Base-by-base conservation (phyloP, 2,329 filamentous ascomycete genomes). In the Elsinoe ampelina region DNA sequence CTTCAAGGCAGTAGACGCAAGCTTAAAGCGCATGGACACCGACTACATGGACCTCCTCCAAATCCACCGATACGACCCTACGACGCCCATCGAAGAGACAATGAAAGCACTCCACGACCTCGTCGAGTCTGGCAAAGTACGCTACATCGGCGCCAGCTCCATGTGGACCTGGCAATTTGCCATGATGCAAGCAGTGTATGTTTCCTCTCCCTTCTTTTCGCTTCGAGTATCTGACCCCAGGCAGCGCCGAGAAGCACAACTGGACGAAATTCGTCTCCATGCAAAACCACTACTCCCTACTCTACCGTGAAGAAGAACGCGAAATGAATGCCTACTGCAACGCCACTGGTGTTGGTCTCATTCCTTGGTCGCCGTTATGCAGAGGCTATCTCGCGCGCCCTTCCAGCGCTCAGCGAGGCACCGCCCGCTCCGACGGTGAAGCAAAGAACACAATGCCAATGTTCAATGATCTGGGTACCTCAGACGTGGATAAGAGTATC, bases 221-320 rank as follows among this genome's bases (percentile, higher is more conserved):
- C 10, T 2, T 7, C 15, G 17, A 8, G 2, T 5, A 4, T 13
- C 13, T 35, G 8, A 17, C 26, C 26, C 20, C 30, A 13, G 1
- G 12, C 58, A 66, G 65, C 10, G 81, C 81, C 11, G 75, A 80
- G 60, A 74, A 75, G 65, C 64, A 80, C 48, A 75, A 78, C 22
- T 83, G 80, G 80, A 80, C 77, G 15, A 79, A 82, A 64, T 83
- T 84, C 62, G 71, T 82, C 59, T 75, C 71, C 1, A 83, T 83
- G 80, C 80, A 83, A 60, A 79, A 79, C 26, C 75, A 77, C 47
- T 77, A 83, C 64, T 82, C 80, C 60, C 70, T 81, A 0, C 64
- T 80, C 2, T 83, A 83, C 65, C 75, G 83, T 3, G 83, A 86
- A 63, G 83, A 86, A 61, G 81, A 81, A 64, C 68, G 77, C 1